Conservation (phyloP, 2,329 filamentous ascomycete genomes). For the Hortaea werneckii region DNA sequence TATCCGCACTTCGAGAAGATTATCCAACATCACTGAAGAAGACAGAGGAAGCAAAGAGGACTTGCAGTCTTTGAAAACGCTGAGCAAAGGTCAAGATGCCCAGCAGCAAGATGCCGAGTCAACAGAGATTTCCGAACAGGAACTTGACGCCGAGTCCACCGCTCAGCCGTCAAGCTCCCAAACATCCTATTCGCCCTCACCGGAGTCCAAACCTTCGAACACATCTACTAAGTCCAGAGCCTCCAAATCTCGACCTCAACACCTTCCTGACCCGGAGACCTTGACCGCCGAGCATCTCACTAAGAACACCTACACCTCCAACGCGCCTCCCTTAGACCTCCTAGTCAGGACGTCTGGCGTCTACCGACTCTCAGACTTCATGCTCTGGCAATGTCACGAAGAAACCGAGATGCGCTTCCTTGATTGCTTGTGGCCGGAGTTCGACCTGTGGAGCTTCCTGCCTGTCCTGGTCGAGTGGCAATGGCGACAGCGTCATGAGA, state of each 20-base stretch:
- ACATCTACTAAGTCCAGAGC: conserved; percentile 2
- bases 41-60: conserved; percentile 1
- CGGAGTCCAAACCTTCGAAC: conserved; percentile 27
- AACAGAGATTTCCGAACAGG: conserved; percentile 15
- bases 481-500: conserved; percentile 33
- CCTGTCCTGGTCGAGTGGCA: conserved; percentile 90
- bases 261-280: conserved; percentile 64
- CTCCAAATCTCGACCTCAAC: neutral
- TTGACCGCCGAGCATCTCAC: conserved; percentile 77
- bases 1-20: conserved; percentile 47
- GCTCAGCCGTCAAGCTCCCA: conserved; percentile 28
- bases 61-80: neutral
- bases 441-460: conserved; percentile 86
- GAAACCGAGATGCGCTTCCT: conserved; percentile 88
- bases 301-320: conserved; percentile 77
- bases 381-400: conserved; percentile 97
- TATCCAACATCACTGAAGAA: conserved; percentile 31
- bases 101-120: conserved; percentile 1
- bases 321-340: conserved; percentile 78
- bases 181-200: conserved; percentile 29
- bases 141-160: conserved; percentile 16
- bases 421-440: conserved; percentile 89
- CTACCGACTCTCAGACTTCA: conserved; percentile 86
- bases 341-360: conserved; percentile 90
- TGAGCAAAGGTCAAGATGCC: neutral